Evolutionary conservation across 2,329 filamentous ascomycete species (phyloP).

Genomic region (Microcyclospora tardicrescens): DNA sequence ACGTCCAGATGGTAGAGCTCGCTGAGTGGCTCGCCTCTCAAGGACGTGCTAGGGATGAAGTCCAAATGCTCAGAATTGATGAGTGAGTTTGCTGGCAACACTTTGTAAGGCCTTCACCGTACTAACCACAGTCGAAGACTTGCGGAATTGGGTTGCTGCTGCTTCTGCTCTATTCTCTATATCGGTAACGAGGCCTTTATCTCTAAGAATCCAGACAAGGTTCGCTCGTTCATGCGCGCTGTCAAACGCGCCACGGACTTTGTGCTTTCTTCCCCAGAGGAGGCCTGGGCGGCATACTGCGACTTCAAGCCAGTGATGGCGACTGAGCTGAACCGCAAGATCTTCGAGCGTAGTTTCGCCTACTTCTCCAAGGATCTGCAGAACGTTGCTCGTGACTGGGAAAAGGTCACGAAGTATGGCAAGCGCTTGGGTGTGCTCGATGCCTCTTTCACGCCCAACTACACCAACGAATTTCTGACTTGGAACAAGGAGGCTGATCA

Average conservation of each 20-base stretch:
- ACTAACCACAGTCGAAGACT: conserved; percentile 27
- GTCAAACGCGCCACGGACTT: conserved; percentile 64
- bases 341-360: conserved; percentile 65
- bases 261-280: conserved; percentile 49
- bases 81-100: conserved; percentile 24
- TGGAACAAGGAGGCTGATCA: conserved; percentile 56
- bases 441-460: conserved; percentile 55
- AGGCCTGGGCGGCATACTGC: conserved; percentile 55
- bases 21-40: conserved; percentile 59
- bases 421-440: conserved; percentile 57
- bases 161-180: conserved; percentile 72
- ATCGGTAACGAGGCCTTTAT: conserved; percentile 65
- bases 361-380: conserved; percentile 64
- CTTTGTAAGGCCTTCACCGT: too few relatives aligned
- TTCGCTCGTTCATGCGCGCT: conserved; percentile 55
- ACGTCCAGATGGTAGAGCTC: conserved; percentile 72
- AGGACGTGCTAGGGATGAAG: conserved; percentile 50
- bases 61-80: conserved; percentile 71
- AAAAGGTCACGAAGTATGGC: conserved; percentile 64
- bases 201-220: conserved; percentile 50
- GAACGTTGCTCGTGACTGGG: conserved; percentile 64
- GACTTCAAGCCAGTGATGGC: conserved; percentile 61
- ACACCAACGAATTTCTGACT: conserved; percentile 50
- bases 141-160: conserved; percentile 68
- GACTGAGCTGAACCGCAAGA: conserved; percentile 57